A percentile compares a stretch with the other conserved stretches of the same genome.
Conservation (phyloP, 352 stramenopile species). For the Phytophthora vignae region DNA sequence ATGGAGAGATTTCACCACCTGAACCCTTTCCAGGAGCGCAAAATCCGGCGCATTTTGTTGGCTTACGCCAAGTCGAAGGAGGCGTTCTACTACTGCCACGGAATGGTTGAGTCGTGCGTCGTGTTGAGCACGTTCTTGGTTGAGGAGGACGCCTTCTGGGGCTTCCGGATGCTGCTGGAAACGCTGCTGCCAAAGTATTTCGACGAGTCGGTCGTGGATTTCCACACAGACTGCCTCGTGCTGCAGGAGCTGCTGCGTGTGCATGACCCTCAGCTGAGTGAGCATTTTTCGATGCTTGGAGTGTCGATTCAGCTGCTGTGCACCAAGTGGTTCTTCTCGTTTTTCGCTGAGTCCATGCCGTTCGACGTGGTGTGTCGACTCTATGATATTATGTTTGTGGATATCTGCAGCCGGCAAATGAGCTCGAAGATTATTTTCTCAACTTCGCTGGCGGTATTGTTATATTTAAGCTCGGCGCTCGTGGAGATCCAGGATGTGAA, state of each 20-base stretch:
- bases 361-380: constrained; percentile 81
- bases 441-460: constrained; percentile 72
- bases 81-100: constrained; percentile 84
- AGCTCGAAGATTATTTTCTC: constrained; percentile 79
- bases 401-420: constrained; percentile 64
- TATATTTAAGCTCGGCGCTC: constrained; percentile 77
- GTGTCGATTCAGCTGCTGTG: constrained; percentile 82
- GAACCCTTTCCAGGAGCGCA: constrained; percentile 85
- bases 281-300: constrained; percentile 64
- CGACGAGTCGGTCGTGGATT: constrained; percentile 80
- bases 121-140: constrained; percentile 80
- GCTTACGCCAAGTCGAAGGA: constrained; percentile 82
- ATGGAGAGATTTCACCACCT: constrained; percentile 84
- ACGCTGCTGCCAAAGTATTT: constrained; percentile 83
- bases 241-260: constrained; percentile 73
- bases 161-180: constrained; percentile 76
- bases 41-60: constrained; percentile 82
- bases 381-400: constrained; percentile 79
- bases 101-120: constrained; percentile 84
- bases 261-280: constrained; percentile 58
- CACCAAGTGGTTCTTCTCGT: constrained; percentile 89
- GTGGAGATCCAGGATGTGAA: constrained; percentile 79
- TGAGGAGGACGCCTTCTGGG: constrained; percentile 85
- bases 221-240: constrained; percentile 85
- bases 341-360: constrained; percentile 86